Evolutionary conservation across 352 stramenopile species (phyloP).

Genomic region (Pythium insidiosum): DNA sequence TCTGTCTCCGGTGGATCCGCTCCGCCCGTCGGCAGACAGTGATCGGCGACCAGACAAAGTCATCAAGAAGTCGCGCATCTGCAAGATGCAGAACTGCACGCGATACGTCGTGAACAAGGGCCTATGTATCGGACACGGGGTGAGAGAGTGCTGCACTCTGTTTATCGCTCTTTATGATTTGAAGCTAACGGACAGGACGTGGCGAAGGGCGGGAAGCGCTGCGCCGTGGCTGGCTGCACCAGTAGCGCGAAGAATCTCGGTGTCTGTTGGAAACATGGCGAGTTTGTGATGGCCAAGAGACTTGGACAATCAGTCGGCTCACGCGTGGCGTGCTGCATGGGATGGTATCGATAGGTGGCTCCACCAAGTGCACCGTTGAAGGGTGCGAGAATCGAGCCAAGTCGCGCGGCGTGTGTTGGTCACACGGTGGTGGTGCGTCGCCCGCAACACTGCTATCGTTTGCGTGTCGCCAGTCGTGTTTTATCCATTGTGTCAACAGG

Average conservation of each 20-base stretch:
- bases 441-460: too few relatives aligned
- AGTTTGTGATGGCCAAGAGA: not conserved
- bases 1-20: too few relatives aligned
- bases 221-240: constrained; percentile 47
- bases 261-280: constrained; percentile 76
- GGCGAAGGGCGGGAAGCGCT: constrained; percentile 57
- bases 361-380: constrained; percentile 57
- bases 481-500: too few relatives aligned
- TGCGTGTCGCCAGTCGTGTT: too few relatives aligned
- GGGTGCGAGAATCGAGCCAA: constrained; percentile 69
- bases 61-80: constrained; percentile 70
- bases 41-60: too few relatives aligned
- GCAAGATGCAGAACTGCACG: constrained; percentile 68
- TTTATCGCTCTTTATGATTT: too few relatives aligned
- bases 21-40: too few relatives aligned
- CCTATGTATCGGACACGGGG: constrained; percentile 66
- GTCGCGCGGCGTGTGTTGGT: constrained; percentile 75
- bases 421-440: constrained; percentile 42
- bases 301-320: too few relatives aligned
- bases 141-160: too few relatives aligned
- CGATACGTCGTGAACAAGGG: constrained; percentile 71
- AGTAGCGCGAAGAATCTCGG: constrained; percentile 73
- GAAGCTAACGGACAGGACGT: too few relatives aligned
- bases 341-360: not conserved
- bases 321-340: too few relatives aligned